Evolutionary conservation across 352 stramenopile genomes (phyloP).

Genomic region (Phytophthora sojae): DNA sequence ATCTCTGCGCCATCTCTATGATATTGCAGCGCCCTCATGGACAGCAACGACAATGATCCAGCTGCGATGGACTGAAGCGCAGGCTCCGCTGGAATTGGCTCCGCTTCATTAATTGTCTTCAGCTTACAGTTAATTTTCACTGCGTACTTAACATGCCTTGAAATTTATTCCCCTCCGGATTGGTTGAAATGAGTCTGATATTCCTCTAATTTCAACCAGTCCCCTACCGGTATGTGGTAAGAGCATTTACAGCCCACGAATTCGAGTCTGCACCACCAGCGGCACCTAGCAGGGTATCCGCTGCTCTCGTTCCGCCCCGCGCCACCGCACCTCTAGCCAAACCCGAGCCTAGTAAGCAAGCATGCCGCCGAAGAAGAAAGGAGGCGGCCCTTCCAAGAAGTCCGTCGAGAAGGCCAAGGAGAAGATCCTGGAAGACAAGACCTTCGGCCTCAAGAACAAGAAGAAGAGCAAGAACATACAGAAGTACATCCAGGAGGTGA

Average conservation of each 20-base stretch:
- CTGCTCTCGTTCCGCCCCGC: not conserved
- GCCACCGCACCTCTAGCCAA: not conserved
- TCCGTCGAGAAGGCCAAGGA: slow-evolving; percentile 91
- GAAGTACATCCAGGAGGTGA: slow-evolving; percentile 92
- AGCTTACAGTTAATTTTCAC: too few relatives aligned
- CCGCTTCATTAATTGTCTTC: too few relatives aligned
- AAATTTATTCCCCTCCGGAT: not conserved
- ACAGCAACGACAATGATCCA: too few relatives aligned
- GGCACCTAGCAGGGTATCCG: slow-evolving; percentile 21
- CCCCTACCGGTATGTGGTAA: slow-evolving; percentile 1
- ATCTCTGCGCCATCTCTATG: too few relatives aligned
- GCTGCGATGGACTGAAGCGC: too few relatives aligned
- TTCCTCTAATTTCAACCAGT: slow-evolving; percentile 28
- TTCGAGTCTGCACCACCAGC: slow-evolving; percentile 10
- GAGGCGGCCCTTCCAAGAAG: slow-evolving; percentile 81
- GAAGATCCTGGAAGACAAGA: slow-evolving; percentile 98
- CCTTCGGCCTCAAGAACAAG: slow-evolving; percentile 99
- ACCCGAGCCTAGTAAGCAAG: not conserved
- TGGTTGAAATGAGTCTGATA: slow-evolving; percentile 10
- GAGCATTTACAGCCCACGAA: slow-evolving; percentile 16
- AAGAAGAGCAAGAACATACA: slow-evolving; percentile 98
- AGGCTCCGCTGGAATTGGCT: too few relatives aligned
- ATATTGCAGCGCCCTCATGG: too few relatives aligned
- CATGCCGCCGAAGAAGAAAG: slow-evolving; percentile 86
- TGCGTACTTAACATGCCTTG: too few relatives aligned